phyloP scores from a whole-genome alignment of 2,329 filamentous ascomycete species.

The Tolypocladium ovalisporum region DNA sequence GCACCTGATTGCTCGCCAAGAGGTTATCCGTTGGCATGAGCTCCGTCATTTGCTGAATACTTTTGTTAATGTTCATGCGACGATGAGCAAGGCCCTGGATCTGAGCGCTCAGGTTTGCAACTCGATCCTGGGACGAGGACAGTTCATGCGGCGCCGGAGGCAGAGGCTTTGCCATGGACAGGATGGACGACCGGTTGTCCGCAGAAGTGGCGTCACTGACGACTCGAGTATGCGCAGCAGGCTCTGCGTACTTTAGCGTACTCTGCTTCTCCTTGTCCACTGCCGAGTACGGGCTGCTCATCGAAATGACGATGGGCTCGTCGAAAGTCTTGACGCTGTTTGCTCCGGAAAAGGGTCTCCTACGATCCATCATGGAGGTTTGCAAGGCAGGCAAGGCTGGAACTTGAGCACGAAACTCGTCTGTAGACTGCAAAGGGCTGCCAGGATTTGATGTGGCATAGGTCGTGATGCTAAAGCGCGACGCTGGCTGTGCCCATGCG shows the following conservation, averaged over 20 bases:
- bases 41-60: constrained; percentile 68
- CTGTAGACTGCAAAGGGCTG: constrained; percentile 13
- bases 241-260: not conserved
- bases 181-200: constrained; percentile 16
- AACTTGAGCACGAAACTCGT: constrained; percentile 13
- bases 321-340: constrained; percentile 9
- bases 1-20: constrained; percentile 53
- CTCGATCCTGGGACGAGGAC: constrained; percentile 46
- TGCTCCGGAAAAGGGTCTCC: constrained; percentile 16
- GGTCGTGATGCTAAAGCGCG: constrained; percentile 54
- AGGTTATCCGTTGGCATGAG: constrained; percentile 63
- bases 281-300: constrained; percentile 8
- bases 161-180: constrained; percentile 44
- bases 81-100: constrained; percentile 56
- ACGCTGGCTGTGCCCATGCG: constrained; percentile 40
- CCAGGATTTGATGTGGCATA: constrained; percentile 37
- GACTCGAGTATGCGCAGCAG: not conserved
- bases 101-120: constrained; percentile 55
- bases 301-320: constrained; percentile 18
- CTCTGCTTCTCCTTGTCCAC: not conserved
- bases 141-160: constrained; percentile 51
- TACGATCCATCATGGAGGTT: constrained; percentile 19
- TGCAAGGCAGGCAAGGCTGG: constrained; percentile 11
- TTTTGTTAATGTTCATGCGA: constrained; percentile 58
- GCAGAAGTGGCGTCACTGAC: constrained; percentile 1